phyloP scores from a whole-genome alignment of 495 filamentous ascomycete species.

The Podospora tetraspora region DNA sequence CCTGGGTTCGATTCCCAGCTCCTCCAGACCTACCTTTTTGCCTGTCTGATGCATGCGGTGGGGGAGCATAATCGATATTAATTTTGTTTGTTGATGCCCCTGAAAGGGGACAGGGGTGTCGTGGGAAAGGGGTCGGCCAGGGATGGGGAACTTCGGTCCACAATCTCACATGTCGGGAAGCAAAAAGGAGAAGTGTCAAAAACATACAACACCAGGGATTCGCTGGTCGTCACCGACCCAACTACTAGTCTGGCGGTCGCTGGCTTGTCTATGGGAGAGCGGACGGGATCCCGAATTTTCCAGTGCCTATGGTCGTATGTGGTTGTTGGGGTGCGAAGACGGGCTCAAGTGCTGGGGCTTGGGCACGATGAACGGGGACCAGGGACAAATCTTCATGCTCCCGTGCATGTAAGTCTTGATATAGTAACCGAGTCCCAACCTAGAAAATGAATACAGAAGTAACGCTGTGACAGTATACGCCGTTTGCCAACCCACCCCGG shows the following conservation, averaged over 20 bases:
- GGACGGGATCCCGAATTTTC: constrained; percentile 48
- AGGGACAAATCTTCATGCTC: neutral
- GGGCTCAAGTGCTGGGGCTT: neutral
- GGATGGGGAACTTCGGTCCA: neutral
- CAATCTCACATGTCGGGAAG: neutral
- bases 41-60: neutral
- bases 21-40: neutral
- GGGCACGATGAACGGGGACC: neutral
- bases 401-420: neutral
- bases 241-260: constrained; percentile 37
- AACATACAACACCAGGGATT: constrained; percentile 45
- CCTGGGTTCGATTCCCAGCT: neutral
- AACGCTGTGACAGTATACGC: neutral
- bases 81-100: neutral
- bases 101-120: neutral
- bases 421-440: neutral
- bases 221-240: constrained; percentile 38
- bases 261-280: constrained; percentile 44
- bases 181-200: constrained; percentile 7
- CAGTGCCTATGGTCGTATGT: constrained; percentile 44
- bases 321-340: neutral
- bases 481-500: neutral
- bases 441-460: neutral
- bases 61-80: neutral
- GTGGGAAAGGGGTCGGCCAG: neutral